Evolutionary conservation across 768 basidiomycete species (phyloP), one percentile per base, ranked within the genome.

Genomic region (Mycena alexandri): DNA sequence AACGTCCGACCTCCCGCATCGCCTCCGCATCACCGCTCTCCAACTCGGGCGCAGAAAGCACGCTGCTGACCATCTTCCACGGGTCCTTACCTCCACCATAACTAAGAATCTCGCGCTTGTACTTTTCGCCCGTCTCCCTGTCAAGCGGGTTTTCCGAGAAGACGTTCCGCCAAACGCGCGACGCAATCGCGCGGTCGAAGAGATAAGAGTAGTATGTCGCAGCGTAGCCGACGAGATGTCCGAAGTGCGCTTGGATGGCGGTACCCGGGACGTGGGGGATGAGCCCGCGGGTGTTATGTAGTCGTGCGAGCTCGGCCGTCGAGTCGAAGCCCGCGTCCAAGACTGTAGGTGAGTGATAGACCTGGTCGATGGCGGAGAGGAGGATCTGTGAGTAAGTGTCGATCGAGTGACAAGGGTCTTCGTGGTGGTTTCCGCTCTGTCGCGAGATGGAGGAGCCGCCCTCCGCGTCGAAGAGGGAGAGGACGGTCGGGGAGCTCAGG

Each of bases 131-230:
- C 2, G 86, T 83, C 41, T 86, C 86, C 17, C 97, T 82, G 60
- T 84, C 83, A 17, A 98, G 78, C 0, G 94, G 93, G 48, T 93
- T 84, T 0, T 71, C 67, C 11, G 83, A 80, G 73, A 99, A 99
- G 0, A 97, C 81, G 12, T 88, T 85, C 12, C 82, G 78, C 93
- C 94, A 99, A 0, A 98, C 91, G n/a, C 92, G 87, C 8, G 93
- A 93, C 0, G 98, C 97, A 65, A 99, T 98, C 5, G 95, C 95
- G 6, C 96, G 89, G 71, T 99, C 98, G 71, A 99, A 96, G 14
- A 98, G 85, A 75, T 99, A 99, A 4, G 95, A 96, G 74, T 99
- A 99, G 76, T 99, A 99, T 0, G 95, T 98, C 16, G 97, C 96
- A 7, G 97, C 96, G 72, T 99, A 99, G 3, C 96, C 95, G 74